Conservation (phyloP, 2,329 filamentous ascomycete species). For the Domatiomyces catenatus region DNA sequence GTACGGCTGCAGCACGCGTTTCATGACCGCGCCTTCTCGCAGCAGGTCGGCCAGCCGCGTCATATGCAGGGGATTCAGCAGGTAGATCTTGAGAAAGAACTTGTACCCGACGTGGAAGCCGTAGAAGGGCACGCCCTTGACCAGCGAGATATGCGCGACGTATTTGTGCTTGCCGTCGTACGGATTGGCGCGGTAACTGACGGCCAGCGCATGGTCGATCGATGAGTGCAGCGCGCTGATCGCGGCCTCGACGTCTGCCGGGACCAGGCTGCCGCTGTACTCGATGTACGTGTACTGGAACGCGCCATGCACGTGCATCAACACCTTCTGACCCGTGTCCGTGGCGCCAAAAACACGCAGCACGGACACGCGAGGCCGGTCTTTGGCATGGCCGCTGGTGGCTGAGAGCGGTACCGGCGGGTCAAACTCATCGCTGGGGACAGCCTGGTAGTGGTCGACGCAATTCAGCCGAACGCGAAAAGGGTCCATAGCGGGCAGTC, state of each 20-base stretch:
- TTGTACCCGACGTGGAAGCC: slow-evolving; percentile 87
- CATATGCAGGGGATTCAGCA: slow-evolving; percentile 76
- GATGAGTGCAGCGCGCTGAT: slow-evolving; percentile 67
- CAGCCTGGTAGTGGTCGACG: slow-evolving; percentile 83
- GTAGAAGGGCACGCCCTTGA: slow-evolving; percentile 91
- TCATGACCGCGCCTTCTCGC: slow-evolving; percentile 75
- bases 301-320: slow-evolving; percentile 86
- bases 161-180: slow-evolving; percentile 55
- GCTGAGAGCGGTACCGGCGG: slow-evolving; percentile 50
- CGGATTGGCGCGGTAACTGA: slow-evolving; percentile 66
- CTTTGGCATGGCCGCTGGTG: slow-evolving; percentile 40
- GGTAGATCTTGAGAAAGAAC: slow-evolving; percentile 86
- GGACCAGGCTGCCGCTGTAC: slow-evolving; percentile 54
- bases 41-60: slow-evolving; percentile 76
- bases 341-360: slow-evolving; percentile 85
- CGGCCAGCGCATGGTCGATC: slow-evolving; percentile 76
- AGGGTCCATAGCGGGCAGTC: slow-evolving; percentile 49
- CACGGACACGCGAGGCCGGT: slow-evolving; percentile 62
- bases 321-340: slow-evolving; percentile 88
- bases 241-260: slow-evolving; percentile 56
- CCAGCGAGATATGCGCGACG: slow-evolving; percentile 77
- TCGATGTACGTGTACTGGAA: slow-evolving; percentile 93
- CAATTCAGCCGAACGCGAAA: slow-evolving; percentile 91
- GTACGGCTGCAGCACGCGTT: slow-evolving; percentile 71
- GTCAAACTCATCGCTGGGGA: slow-evolving; percentile 58